Percentiles rank a stretch among this genome's conserved stretches.
phyloP scores from a whole-genome alignment of 495 filamentous ascomycete species.

The Xanthoparmelia taractica region DNA sequence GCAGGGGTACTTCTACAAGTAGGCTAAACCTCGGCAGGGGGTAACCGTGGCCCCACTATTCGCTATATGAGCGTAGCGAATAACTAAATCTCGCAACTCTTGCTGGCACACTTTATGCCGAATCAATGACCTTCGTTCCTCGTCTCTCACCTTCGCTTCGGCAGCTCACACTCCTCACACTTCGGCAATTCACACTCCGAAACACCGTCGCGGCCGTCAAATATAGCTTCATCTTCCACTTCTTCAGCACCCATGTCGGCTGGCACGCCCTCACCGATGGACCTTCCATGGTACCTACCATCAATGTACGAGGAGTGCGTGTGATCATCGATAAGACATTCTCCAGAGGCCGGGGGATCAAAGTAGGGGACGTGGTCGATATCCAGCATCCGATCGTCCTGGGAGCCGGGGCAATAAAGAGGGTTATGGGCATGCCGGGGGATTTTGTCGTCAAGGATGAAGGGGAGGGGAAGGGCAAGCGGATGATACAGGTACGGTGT shows the following conservation, averaged over 20 bases:
- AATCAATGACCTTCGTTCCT: background rate
- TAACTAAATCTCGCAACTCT: background rate
- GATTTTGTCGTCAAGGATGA: conserved; percentile 74
- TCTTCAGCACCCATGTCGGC: conserved; percentile 50
- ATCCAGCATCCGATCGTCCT: conserved; percentile 65
- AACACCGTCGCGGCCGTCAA: conserved; percentile 25
- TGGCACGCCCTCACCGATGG: conserved; percentile 48
- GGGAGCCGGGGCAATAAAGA: conserved; percentile 61
- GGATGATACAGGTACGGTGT: conserved; percentile 67
- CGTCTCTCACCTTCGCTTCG: background rate
- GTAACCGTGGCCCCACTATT: no score
- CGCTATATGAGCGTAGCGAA: no score
- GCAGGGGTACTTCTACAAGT: no score
- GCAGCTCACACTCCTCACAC: background rate
- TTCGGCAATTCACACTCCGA: no score
- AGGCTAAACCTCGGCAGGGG: no score
- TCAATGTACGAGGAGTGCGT: conserved; percentile 56
- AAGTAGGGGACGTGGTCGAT: conserved; percentile 74
- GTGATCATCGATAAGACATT: conserved; percentile 58
- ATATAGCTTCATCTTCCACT: conserved; percentile 45
- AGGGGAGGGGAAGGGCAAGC: conserved; percentile 35
- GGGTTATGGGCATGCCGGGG: conserved; percentile 78
- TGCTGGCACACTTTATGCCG: background rate
- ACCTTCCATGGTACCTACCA: conserved; percentile 75
- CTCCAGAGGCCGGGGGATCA: conserved; percentile 58